Percentiles rank a stretch among this genome's conserved stretches.
phyloP scores from a whole-genome alignment of 306 rosid genomes.

The barrel medic (Medicago truncatula) region DNA sequence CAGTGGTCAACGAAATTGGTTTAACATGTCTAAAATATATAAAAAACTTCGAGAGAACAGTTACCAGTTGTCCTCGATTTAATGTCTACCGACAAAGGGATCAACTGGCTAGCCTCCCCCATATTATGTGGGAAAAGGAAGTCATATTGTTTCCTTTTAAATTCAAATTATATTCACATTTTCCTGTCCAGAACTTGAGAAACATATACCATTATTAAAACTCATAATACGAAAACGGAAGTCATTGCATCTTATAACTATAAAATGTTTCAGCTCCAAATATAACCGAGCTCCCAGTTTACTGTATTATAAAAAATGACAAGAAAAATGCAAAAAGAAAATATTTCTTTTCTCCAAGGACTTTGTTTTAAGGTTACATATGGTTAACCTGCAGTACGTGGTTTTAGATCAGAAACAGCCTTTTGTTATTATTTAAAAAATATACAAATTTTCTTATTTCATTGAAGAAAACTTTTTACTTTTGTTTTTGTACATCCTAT shows the following conservation, averaged over 20 bases:
- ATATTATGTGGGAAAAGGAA: not conserved
- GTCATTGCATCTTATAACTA: conserved; percentile 26
- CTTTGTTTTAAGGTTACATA: conserved; percentile 1
- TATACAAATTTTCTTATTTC: not conserved
- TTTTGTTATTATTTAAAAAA: not conserved
- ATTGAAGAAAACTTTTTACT: not conserved
- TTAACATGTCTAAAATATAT: not conserved
- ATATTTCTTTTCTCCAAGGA: not conserved
- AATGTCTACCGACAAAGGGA: conserved; percentile 29
- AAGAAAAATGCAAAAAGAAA: conserved; percentile 3
- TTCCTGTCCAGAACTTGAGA: conserved; percentile 4
- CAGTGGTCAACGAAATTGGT: conserved; percentile 5
- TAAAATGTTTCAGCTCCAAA: not conserved
- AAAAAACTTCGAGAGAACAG: conserved; percentile 7
- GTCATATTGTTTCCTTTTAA: conserved; percentile 15
- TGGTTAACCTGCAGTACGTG: not conserved
- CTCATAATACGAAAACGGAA: not conserved
- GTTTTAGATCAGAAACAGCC: not conserved
- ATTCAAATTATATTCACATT: not conserved
- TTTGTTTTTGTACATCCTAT: not conserved
- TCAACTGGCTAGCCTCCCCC: conserved; percentile 2
- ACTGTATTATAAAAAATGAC: not conserved
- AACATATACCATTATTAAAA: conserved; percentile 1
- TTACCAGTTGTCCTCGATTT: not conserved
- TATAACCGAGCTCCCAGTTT: conserved; percentile 8